phyloP scores from a whole-genome alignment of 202 grass and related monocot genomes.

The Zizania palustris region DNA sequence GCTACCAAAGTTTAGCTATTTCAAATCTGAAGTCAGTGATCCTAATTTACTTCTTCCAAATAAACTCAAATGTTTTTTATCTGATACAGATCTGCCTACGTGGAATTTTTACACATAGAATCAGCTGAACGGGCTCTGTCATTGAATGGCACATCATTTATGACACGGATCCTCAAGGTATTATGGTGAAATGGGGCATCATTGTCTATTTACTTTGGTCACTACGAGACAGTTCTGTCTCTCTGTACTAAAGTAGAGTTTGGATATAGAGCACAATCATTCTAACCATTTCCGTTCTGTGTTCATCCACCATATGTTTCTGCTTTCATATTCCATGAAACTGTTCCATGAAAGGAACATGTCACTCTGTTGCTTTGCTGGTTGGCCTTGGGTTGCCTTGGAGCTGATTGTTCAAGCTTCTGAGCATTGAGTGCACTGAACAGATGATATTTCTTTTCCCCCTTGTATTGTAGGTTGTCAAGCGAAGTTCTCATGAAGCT shows the following conservation, averaged over 20 bases:
- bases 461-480: conserved; percentile 62
- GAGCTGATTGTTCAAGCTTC: neutral
- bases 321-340: neutral
- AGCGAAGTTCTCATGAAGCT: conserved; percentile 76
- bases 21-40: neutral
- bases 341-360: neutral
- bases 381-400: conserved; percentile 12
- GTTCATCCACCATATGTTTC: neutral
- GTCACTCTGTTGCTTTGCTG: neutral
- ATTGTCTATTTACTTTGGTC: neutral
- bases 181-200: conserved; percentile 2
- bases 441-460: conserved; percentile 12
- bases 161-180: conserved; percentile 94
- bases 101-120: conserved; percentile 90
- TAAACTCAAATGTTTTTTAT: conserved; percentile 13
- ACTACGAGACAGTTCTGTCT: neutral
- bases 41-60: conserved; percentile 15
- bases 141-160: conserved; percentile 91
- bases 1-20: conserved; percentile 19
- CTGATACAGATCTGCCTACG: conserved; percentile 70
- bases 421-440: neutral
- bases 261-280: conserved; percentile 11
- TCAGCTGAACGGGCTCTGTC: conserved; percentile 82
- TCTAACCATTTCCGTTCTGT: conserved; percentile 20
- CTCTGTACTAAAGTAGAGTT: neutral